Evolutionary conservation across 2,329 filamentous ascomycete genomes (phyloP), one percentile per base, ranked within the genome.

Genomic region (Cladosporium austrohemisphaericum): DNA sequence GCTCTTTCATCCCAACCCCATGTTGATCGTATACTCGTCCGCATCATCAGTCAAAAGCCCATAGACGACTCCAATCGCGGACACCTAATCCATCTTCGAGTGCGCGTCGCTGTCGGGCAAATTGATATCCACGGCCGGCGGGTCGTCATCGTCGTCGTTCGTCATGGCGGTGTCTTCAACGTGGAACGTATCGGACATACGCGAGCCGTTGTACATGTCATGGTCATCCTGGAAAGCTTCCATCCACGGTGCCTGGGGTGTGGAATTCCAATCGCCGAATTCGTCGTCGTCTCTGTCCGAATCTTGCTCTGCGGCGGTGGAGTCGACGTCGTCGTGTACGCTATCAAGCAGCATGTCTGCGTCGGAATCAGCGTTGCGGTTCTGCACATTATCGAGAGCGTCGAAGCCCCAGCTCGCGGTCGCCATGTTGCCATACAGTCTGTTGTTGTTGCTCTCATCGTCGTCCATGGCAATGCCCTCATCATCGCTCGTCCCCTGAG

Each of bases 401-500:
- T 7, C 41, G 26, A 51, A 51, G 26, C 33, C 19, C 49, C 49
- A 51, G 19, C 31, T 16, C n/a, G 19, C 6, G 16, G n/a, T 32
- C 25, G 33, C 35, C 14, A 46, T 19, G 49, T 36, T 29, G 22
- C 29, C 40, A 50, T 36, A 50, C 37, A 23, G 47, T 41, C 38
- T 43, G 36, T 38, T 38, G 35, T 32, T 14, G 22, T 22, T 41
- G 26, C 7, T 18, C 14, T 26, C 16, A 13, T 50, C 47, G 5
- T 43, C 47, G 4, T 32, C 32, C 49, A 51, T 46, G 33, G 32
- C 23, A 19, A 46, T 37, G 20, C 40, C 49, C 32, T 51, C 49
- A 20, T 50, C 47, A 45, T 51, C 49, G 25, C 26, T 51, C 49
- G 38, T 51, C 49, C 23, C 33, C 48, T 20, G 40, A 44, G 20